phyloP scores from a whole-genome alignment of 1,284 basidiomycete genomes.

The Ceratobasidium sp. region DNA sequence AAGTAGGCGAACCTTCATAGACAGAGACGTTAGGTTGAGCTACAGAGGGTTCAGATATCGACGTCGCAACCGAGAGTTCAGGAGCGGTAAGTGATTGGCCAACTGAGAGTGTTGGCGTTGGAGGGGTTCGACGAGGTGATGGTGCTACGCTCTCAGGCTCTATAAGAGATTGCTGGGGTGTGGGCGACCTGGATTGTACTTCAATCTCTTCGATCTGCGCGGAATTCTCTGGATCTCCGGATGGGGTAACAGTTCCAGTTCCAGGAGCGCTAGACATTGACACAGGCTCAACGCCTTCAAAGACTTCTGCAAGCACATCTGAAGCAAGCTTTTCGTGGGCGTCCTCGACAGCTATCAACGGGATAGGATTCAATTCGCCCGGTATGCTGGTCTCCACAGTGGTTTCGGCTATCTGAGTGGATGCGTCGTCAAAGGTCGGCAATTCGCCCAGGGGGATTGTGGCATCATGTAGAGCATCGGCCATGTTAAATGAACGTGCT shows the following conservation, averaged over 20 bases:
- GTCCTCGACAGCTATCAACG: background rate
- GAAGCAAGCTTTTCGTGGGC: constrained; percentile 24
- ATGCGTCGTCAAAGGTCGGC: background rate
- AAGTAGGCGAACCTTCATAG: constrained; percentile 19
- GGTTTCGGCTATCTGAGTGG: background rate
- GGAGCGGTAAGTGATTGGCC: constrained; percentile 30
- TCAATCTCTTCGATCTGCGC: constrained; percentile 15
- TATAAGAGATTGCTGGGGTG: background rate
- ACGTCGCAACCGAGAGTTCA: constrained; percentile 22
- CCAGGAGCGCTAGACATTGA: background rate
- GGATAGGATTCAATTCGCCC: background rate
- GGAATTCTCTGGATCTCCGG: background rate
- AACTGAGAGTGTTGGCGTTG: constrained; percentile 14
- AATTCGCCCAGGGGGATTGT: background rate
- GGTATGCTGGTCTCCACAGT: background rate
- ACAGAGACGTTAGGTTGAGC: constrained; percentile 10
- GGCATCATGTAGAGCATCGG: background rate
- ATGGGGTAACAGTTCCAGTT: constrained; percentile 10
- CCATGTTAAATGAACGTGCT: constrained; percentile 20
- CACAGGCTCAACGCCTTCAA: constrained; percentile 9
- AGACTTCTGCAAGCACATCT: constrained; percentile 26
- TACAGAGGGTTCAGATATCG: constrained; percentile 14
- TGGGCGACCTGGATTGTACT: constrained; percentile 3
- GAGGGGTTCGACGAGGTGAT: constrained; percentile 28
- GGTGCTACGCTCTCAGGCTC: background rate